Evolutionary conservation across 768 basidiomycete genomes (phyloP), one percentile per base, ranked within the genome.

Genomic region (Omphalotus guepiniiformis): DNA sequence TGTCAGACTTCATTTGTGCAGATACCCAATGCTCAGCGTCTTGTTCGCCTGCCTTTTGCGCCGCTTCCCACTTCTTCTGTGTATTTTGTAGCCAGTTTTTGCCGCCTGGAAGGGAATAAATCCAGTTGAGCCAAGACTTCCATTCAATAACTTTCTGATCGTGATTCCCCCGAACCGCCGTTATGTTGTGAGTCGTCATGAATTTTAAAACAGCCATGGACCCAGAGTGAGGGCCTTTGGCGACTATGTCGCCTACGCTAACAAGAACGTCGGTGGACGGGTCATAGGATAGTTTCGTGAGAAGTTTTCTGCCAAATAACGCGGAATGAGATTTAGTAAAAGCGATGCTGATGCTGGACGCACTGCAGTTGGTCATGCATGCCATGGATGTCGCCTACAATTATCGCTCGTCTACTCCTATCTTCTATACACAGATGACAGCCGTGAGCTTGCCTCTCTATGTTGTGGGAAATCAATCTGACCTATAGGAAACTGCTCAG

Each of bases 71-170:
- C 30, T 63, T 59, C 1, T 56, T 53, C 39, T 79, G 74, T n/a
- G 80, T 51, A 9, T 72, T 57, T 6, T 62, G 52, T 5, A 93
- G 71, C 82, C 88, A 93, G 21, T 68, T 58, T 21, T 43, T 58
- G 1, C 72, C 75, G n/a, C 70, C 75, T 0, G 70, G 64, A 21
- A 74, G 60, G 6, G 63, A 51, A 12, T 63, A 52, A 47, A 94
- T 80, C 90, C 91, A 95, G 15, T 85, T 72, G 42, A 88, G 76
- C 91, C 92, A 98, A 1, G 74, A 69, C 21, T 83, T 74, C 94
- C 94, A 96, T 66, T 95, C 88, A 37, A 97, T 75, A 36, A 93
- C 80, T 52, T 76, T 76, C 64, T 97, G 92, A 67, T 98, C 94
- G 59, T 97, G 91, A 62, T 98, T 98, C 0, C 95, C 94, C 25